Base-by-base conservation (phyloP, 495 filamentous ascomycete species). In the Xylaria venustula region DNA sequence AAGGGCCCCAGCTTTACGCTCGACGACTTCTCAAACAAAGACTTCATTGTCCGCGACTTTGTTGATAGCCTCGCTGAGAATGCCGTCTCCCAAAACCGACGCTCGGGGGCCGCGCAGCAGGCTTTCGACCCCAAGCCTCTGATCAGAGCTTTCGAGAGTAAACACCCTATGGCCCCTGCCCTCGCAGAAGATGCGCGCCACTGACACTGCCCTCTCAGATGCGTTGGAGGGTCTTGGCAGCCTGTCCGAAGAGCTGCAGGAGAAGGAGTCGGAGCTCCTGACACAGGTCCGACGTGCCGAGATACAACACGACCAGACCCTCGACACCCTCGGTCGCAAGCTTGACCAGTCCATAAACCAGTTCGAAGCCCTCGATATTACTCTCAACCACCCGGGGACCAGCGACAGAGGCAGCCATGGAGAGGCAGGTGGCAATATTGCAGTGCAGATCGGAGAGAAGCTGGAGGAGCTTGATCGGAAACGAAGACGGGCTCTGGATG, bases 21-120 rank as follows among this genome's bases (percentile, higher is more conserved):
- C 64, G 91, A 95, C 20, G 90, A 90, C 73, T 96, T 97, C 79
- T 93, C 91, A 46, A 88, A 77, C 65, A 87, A 89, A 68, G 94
- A 97, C 77, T 99, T 97, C 75, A 96, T 98, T 63, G 95, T 97
- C 61, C 91, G 94, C 68, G 95, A 98, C 73, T 98, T 99, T 67
- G 86, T 99, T 62, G 95, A 99, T 69, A 80, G 87, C 9, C 89
- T 99, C 61, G 93, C 93, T 54, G 93, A 97, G 55, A 88, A 79
- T 52, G 88, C 92, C 32, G 81, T 90, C 34, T 87, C 92, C 32
- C 70, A 77, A 14, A 87, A 83, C 65, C 90, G 93, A 55, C 88
- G 90, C 49, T 96, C 92, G 17, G 85, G 78, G 56, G 79, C 79
- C 12, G 64, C 84, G 36, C 85, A 85, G 56, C 85, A 88, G 71